Conservation (phyloP, 1,284 basidiomycete species). For the Rhodotorula sp. region DNA sequence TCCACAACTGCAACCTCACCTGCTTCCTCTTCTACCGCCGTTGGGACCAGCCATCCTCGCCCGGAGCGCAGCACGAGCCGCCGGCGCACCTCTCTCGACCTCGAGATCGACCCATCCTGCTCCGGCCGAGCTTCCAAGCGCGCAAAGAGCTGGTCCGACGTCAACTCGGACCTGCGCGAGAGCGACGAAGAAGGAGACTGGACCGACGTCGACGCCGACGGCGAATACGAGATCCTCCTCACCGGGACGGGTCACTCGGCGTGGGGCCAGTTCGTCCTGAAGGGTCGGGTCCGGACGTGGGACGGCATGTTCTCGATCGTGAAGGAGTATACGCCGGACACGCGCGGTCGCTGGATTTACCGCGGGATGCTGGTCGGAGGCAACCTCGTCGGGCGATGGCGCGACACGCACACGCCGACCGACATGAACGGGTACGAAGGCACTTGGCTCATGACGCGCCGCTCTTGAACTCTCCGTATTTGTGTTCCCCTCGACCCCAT, state of each 20-base stretch:
- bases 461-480: neutral
- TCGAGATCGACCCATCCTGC: neutral
- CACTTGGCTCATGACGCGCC: constrained; percentile 23
- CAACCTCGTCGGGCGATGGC: constrained; percentile 40
- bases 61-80: constrained; percentile 2
- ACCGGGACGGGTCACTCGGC: constrained; percentile 43
- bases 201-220: constrained; percentile 30
- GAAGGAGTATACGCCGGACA: constrained; percentile 43
- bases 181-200: constrained; percentile 19
- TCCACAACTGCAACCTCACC: neutral
- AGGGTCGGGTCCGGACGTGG: constrained; percentile 38
- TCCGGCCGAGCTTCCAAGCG: constrained; percentile 14
- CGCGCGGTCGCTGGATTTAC: constrained; percentile 39
- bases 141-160: constrained; percentile 16
- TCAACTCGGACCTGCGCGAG: constrained; percentile 2
- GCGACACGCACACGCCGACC: constrained; percentile 39
- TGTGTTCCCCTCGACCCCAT: neutral
- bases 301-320: constrained; percentile 41
- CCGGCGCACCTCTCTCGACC: constrained; percentile 7
- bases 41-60: neutral
- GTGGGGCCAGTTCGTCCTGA: constrained; percentile 43
- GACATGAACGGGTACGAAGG: constrained; percentile 36
- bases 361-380: constrained; percentile 34
- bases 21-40: neutral
- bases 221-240: constrained; percentile 42